These are phyloP conservation scores for Pseudognaphalium luteoalbum DNA, from an alignment of 129 eudicot species.

Conservation along the genomic window DNA sequence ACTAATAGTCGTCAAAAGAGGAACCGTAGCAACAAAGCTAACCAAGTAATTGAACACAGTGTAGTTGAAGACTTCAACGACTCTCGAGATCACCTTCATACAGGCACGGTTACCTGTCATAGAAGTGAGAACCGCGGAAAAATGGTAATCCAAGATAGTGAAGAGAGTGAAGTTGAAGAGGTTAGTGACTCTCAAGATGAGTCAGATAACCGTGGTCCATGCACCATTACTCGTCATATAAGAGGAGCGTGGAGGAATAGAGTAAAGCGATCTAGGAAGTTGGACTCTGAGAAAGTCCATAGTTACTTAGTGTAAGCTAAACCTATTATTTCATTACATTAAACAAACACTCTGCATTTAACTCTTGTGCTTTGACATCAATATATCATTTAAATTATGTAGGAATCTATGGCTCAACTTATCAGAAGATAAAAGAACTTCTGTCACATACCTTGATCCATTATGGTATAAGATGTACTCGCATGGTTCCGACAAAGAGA, in stretches of 20 bases:
- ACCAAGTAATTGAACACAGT: too few relatives aligned
- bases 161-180: neutral
- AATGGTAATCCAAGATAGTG: neutral
- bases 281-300: slow-evolving; percentile 39
- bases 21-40: too few relatives aligned
- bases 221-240: slow-evolving; percentile 25
- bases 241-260: slow-evolving; percentile 6
- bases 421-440: slow-evolving; percentile 46
- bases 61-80: neutral
- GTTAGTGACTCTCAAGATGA: neutral
- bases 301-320: slow-evolving; percentile 56
- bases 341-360: neutral
- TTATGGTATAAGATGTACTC: slow-evolving; percentile 56
- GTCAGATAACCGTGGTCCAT: neutral
- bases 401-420: slow-evolving; percentile 60
- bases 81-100: neutral
- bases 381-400: neutral
- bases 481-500: slow-evolving; percentile 28
- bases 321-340: neutral
- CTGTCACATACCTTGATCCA: slow-evolving; percentile 51
- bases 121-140: neutral
- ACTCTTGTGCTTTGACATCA: slow-evolving; percentile 9
- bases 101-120: neutral
- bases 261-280: slow-evolving; percentile 33
- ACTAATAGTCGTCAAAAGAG: too few relatives aligned